phyloP scores from a whole-genome alignment of 1,284 basidiomycete genomes.

The Ceratobasidium sp. region DNA sequence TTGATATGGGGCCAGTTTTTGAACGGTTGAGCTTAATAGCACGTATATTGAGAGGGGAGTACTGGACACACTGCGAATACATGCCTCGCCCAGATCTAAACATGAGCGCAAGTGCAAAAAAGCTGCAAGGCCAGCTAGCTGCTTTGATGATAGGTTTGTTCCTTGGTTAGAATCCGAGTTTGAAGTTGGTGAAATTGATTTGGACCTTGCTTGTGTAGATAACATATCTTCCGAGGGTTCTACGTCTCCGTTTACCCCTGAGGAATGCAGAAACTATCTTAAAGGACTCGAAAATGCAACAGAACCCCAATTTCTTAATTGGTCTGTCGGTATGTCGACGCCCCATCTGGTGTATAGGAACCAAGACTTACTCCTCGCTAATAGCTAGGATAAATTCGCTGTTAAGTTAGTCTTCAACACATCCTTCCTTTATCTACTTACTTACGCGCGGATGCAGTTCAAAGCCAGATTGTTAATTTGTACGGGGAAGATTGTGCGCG shows the following conservation, averaged over 20 bases:
- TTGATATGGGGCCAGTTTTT: neutral
- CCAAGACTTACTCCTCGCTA: neutral
- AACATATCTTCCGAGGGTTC: constrained; percentile 47
- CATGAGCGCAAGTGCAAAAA: constrained; percentile 10
- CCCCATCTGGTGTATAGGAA: neutral
- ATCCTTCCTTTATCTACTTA: neutral
- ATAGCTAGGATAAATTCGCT: neutral
- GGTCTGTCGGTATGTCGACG: constrained; percentile 29
- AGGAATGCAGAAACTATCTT: constrained; percentile 41
- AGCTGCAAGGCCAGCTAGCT: constrained; percentile 32
- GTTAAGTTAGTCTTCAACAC: too few species aligned
- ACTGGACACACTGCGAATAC: constrained; percentile 44
- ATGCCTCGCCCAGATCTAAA: constrained; percentile 35
- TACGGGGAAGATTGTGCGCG: constrained; percentile 34
- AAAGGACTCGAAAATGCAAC: constrained; percentile 28
- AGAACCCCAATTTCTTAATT: constrained; percentile 31
- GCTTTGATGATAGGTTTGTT: constrained; percentile 42
- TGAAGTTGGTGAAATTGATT: too few species aligned
- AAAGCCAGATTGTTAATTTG: constrained; percentile 38
- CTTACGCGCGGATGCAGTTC: neutral
- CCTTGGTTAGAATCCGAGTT: too few species aligned
- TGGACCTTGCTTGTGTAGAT: too few species aligned
- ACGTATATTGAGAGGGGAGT: constrained; percentile 27
- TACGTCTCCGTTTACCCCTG: constrained; percentile 42
- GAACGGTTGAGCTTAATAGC: neutral